Base-by-base conservation (phyloP, 2,329 filamentous ascomycete species). In the Fusarium irregulare region DNA sequence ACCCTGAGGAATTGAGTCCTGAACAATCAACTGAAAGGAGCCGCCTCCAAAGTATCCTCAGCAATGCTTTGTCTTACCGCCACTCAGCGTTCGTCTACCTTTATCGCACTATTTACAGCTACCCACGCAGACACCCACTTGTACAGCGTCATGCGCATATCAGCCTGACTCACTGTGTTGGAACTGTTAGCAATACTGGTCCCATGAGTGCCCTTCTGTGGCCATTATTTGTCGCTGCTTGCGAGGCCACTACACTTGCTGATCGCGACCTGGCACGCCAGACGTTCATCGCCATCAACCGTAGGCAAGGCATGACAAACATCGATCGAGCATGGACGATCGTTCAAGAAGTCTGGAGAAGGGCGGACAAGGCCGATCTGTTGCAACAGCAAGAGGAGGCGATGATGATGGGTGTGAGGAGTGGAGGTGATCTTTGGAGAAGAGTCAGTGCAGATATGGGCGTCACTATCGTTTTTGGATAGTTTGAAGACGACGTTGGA, bases 181-280 rank as follows among this genome's bases (percentile, higher is more conserved):
- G 83, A 30, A 88, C 87, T 0, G 87, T 88, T 28, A 80, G 78
- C 23, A 85, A 86, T 62, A 80, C 80, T 46, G 88, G 89, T 1
- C 89, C 89, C 1, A 89, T 90, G 86, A 84, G 86, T 3, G 89
- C 89, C 4, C 79, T 91, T 37, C 81, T 91, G 4, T 91, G 88
- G 87, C 89, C 89, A 2, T 79, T 91, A 4, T 91, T 91, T 71
- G 87, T 89, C 12, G 86, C 88, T 3, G 84, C 87, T 2, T 90
- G 88, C 73, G 89, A 91, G 75, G 88, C 88, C 1, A 78, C 81
- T 11, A 80, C 76, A 18, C 71, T 76, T 2, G 80, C 79, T 11
- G 88, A 91, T 73, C 80, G 88, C 18, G 80, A 80, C 8, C 77
- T 87, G 20, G 87, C 88, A 6, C 76, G 81, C 27, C 79, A 80